Base-by-base conservation (phyloP, 2,329 filamentous ascomycete species). In the Cladobotryum mycophilum region DNA sequence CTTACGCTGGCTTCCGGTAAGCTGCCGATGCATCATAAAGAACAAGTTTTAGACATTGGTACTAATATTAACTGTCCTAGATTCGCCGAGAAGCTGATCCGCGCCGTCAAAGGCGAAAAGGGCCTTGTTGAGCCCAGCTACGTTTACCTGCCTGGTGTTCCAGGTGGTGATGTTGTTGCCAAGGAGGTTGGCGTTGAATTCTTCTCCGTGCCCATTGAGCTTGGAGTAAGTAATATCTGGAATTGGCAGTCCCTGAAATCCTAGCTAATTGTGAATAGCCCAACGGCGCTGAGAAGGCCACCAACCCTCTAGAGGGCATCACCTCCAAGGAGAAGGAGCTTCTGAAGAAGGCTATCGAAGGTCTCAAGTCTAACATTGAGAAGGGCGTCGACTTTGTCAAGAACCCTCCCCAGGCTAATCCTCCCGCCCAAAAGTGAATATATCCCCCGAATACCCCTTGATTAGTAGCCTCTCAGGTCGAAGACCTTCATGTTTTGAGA, bases 181-280 rank as follows among this genome's bases (percentile, higher is more conserved):
- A 89, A 95, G 79, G 82, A 85, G 65, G 89, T 86, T 55, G 91
- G 90, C 60, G 72, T 81, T 57, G 91, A 99, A 51, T 99, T 88
- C 80, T 99, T 99, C 82, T 96, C 93, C 53, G 89, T 95, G 49
- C 92, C 91, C 55, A 82, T 97, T 60, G 89, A 96, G 76, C 89
- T 99, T 61, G 93, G 93, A 66, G 90, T 95, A 86, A 76, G 88
- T 79, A 50, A 8, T 51, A 37, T 35, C 33, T n/a, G 30, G 38
- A 17, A 41, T 30, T 41, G 11, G 35, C 15, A 33, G 15, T 20
- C 14, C 41, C 33, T 45, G 6, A 25, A 35, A 13, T 36, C 59
- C 64, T 54, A 60, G 59, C 70, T 67, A 58, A 66, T 58, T 60
- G 44, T 53, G 41, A 41, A 51, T 53, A 95, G 89, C 78, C 83